Base-by-base conservation (phyloP, 345 rosid species). In the Lepidium africanum region DNA sequence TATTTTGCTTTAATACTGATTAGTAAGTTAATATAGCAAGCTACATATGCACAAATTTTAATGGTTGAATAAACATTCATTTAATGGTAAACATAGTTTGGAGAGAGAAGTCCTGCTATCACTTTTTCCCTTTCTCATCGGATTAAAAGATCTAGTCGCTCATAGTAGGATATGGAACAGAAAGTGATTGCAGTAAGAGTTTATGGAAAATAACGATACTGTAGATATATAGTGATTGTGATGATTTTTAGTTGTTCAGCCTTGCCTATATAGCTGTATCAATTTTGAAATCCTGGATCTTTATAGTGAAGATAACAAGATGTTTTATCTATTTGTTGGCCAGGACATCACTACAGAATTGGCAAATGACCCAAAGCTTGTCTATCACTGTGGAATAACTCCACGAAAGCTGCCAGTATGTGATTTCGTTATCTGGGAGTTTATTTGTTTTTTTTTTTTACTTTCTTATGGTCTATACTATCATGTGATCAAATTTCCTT, bases 371-470 rank as follows among this genome's bases (percentile, higher is more conserved):
- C 85, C 91, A 42, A 94, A 89, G 85, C 93, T 89, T 72, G 96
- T 91, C 48, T 89, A 83, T 80, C 93, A 89, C 77, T 89, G 96
- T 78, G 97, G 96, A 80, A 75, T 94, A 69, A 84, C 96, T 55
- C 96, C 99, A 36, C 79, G 87, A 63, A 91, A 86, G 83, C 80
- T 94, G 70, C 97, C 97, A 21, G 99, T 94, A 79, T 67, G 95
- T 63, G 67, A 51, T 77, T 70, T 71, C 55, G 30, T 38, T 25
- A 35, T 53, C 16, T 40, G 66, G 70, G 14, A 21, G 65, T 32
- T 30, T 30, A 0, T 30, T 30, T 41, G 23, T 42, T 17, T 25
- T 42, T 25, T 41, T 38, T 35, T 23, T 65, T 25, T 10, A 7
- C 10, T 50, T 16, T 59, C 9, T 33, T 73, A 42, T 37, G 7